Conservation (phyloP, 352 stramenopile species). For the Phytophthora tubulina region DNA sequence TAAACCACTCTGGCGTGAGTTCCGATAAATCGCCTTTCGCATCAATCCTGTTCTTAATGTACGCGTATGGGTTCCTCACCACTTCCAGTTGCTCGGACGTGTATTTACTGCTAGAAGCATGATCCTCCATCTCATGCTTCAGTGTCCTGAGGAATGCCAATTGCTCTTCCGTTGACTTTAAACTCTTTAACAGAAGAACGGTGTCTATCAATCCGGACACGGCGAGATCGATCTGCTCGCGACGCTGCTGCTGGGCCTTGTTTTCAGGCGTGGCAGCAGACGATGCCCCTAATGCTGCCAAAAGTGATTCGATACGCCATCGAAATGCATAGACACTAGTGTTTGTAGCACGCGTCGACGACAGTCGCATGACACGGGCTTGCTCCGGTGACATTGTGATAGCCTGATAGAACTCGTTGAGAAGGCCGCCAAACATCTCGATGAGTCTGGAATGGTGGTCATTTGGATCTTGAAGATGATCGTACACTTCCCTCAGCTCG, state of each 20-base stretch:
- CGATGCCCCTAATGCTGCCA: background rate
- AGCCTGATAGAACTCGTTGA: conserved; percentile 6
- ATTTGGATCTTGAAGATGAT: background rate
- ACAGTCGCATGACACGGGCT: conserved; percentile 6
- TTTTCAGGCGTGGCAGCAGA: background rate
- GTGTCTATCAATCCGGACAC: background rate
- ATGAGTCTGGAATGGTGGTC: background rate
- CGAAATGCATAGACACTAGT: conserved; percentile 11
- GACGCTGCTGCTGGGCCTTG: conserved; percentile 1
- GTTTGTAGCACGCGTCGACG: conserved; percentile 5
- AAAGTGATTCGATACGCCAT: conserved; percentile 5
- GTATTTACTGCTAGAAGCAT: conserved; percentile 1
- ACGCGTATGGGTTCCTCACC: background rate
- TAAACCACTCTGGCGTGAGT: conserved; percentile 19
- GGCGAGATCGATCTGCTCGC: conserved; percentile 1
- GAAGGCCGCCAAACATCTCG: background rate
- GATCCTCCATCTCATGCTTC: conserved; percentile 6
- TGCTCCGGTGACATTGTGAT: conserved; percentile 18
- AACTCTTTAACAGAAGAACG: conserved; percentile 7
- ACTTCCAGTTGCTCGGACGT: background rate
- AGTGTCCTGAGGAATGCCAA: background rate
- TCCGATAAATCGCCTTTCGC: too few relatives aligned
- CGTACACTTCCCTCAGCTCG: background rate
- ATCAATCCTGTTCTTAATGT: background rate
- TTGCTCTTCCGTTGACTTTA: conserved; percentile 11